These are phyloP conservation scores for Eucalyptus tenuipes DNA, from an alignment of 345 rosid genomes.

Conservation along the genomic window DNA sequence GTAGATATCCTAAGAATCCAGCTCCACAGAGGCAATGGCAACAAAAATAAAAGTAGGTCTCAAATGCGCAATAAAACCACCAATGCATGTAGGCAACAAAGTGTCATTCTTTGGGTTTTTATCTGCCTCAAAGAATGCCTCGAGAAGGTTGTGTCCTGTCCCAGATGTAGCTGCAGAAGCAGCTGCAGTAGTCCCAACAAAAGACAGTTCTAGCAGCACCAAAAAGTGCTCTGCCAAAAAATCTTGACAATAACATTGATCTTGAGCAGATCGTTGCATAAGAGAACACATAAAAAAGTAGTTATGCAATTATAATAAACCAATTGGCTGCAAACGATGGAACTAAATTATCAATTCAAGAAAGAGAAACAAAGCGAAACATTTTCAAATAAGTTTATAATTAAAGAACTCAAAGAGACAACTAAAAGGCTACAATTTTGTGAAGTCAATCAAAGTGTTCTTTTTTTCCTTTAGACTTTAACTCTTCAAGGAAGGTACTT, in stretches of 20 bases:
- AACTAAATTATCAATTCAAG: not conserved
- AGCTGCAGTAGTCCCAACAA: constrained; percentile 38
- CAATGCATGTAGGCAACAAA: constrained; percentile 35
- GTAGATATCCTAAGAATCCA: too few relatives aligned
- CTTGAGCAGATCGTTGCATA: not conserved
- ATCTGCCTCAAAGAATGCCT: constrained; percentile 69
- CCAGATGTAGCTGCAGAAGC: constrained; percentile 33
- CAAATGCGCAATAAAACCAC: too few relatives aligned
- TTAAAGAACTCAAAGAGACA: not conserved
- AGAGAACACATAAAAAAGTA: not conserved
- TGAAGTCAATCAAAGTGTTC: not conserved
- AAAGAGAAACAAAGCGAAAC: not conserved
- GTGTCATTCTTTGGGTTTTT: constrained; percentile 53
- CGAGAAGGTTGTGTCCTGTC: constrained; percentile 41
- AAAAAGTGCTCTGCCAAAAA: constrained; percentile 46
- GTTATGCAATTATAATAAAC: not conserved
- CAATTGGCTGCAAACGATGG: not conserved
- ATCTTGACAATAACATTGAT: constrained; percentile 53
- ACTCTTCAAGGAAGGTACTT: not conserved
- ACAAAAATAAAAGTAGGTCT: too few relatives aligned
- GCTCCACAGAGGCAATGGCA: too few relatives aligned
- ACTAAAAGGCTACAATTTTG: not conserved
- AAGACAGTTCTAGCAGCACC: constrained; percentile 44
- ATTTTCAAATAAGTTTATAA: not conserved
- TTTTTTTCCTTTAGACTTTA: not conserved